Conservation (phyloP, 2,329 filamentous ascomycete genomes). For the Orbilia blumenaviensis region DNA sequence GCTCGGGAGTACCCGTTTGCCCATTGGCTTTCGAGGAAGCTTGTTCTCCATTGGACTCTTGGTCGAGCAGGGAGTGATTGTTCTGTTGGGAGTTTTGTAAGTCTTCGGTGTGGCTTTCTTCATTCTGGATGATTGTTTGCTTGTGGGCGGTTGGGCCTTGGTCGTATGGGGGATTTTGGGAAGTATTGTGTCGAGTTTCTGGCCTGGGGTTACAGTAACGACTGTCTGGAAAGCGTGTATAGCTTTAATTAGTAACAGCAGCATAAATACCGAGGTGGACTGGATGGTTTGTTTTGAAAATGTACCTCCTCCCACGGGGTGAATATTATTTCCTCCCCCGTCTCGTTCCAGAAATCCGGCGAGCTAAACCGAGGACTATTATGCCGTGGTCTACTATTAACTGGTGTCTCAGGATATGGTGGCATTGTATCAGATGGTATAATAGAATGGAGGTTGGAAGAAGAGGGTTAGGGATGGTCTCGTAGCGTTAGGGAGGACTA, state of each 20-base stretch:
- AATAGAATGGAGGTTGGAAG: no score
- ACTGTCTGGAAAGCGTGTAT: neutral
- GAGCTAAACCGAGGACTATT: neutral
- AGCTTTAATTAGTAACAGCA: neutral
- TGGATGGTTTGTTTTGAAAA: neutral
- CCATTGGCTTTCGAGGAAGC: neutral
- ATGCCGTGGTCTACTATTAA: neutral
- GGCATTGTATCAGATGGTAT: neutral
- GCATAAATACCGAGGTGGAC: no score
- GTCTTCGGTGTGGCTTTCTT: neutral
- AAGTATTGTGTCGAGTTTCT: neutral
- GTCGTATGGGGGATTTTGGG: neutral
- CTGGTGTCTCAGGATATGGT: neutral
- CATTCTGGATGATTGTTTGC: neutral
- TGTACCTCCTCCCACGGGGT: slow-evolving; percentile 1
- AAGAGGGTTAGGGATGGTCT: no score
- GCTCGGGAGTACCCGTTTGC: neutral
- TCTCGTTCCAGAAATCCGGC: slow-evolving; percentile 4
- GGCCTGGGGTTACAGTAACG: neutral
- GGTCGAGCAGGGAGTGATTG: neutral
- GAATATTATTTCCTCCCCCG: slow-evolving; percentile 16
- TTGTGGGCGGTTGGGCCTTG: neutral
- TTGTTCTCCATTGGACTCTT: neutral
- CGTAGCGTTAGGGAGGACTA: no score
- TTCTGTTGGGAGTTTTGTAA: neutral